Base-by-base conservation (phyloP, 257 asterid genomes). In the Mentha longifolia region DNA sequence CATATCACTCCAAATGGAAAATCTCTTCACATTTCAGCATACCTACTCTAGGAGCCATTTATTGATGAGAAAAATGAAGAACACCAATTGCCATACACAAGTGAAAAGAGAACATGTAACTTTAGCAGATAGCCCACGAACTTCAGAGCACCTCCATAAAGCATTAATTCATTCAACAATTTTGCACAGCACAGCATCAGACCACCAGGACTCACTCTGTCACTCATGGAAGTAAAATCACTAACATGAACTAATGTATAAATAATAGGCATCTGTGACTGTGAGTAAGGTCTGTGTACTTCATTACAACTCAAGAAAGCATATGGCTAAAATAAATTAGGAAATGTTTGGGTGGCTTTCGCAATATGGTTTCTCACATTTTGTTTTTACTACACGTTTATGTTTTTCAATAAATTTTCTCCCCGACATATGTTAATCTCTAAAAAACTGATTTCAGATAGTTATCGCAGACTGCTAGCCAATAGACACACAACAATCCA, bases 171-270 rank as follows among this genome's bases (percentile, higher is more conserved):
- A 46, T 43, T 52, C 57, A 52, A 65, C 60, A 64, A 64, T 67
- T 56, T 20, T 49, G n/a, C 61, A 45, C 61, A 20, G 43, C 68
- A 59, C 63, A 57, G 42, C 43, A n/a, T 13, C 67, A 20, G 63
- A 57, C 39, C 6, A 58, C 11, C 19, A 5, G 17, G 19, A 56
- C 6, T 12, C 17, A 5, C 25, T 22, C 25, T 22, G 25, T 22
- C 25, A 22, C 22, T 56, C 39, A 56, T 28, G 41, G 56, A 49
- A 49, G 10, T 35, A 35, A 35, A 35, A 35, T 35, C 39, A 5
- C 8, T 7, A 35, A 35, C 6, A 51, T 51, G 30, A 51, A 17
- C 57, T 16, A 51, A 51, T 8, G n/a, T 49, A 49, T 8, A 2
- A 51, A 17, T 5, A 17, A 7, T 51, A 51, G 30, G 57, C 20